A percentile compares a stretch with the other conserved stretches of the same genome.
Conservation (phyloP, 148 eudicot species). For the Diospyros lotus region DNA sequence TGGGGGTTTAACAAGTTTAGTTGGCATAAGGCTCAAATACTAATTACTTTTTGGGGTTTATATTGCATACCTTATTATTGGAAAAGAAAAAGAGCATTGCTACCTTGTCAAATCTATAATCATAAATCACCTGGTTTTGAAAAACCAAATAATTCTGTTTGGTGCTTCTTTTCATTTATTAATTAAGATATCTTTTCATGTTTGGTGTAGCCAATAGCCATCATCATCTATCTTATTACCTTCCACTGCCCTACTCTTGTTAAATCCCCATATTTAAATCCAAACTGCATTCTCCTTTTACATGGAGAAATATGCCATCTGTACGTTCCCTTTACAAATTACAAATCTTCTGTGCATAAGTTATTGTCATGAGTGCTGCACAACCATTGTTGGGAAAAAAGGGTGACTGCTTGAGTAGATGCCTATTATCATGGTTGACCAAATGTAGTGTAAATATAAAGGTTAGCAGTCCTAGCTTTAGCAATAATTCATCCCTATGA, state of each 20-base stretch:
- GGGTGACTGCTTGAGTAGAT: too few species aligned
- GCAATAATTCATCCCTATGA: background rate
- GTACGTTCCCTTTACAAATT: too few species aligned
- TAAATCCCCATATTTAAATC: background rate
- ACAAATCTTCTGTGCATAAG: too few species aligned
- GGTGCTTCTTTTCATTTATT: background rate
- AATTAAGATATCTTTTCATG: conserved; percentile 3
- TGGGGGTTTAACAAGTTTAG: background rate
- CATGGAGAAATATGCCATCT: too few species aligned
- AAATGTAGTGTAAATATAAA: too few species aligned
- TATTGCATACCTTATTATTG: background rate
- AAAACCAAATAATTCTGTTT: conserved; percentile 3
- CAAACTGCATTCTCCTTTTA: too few species aligned
- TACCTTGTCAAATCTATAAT: background rate
- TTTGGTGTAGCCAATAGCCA: background rate
- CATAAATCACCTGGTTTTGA: background rate
- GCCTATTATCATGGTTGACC: too few species aligned
- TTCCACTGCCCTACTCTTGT: background rate
- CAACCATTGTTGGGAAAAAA: too few species aligned
- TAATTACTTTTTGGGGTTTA: background rate
- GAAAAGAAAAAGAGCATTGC: background rate
- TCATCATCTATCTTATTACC: background rate
- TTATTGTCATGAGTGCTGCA: too few species aligned
- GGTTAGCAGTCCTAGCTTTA: background rate
- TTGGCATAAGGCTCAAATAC: background rate